Conservation (phyloP, 2,329 filamentous ascomycete genomes). For the Fusarium equiseti region DNA sequence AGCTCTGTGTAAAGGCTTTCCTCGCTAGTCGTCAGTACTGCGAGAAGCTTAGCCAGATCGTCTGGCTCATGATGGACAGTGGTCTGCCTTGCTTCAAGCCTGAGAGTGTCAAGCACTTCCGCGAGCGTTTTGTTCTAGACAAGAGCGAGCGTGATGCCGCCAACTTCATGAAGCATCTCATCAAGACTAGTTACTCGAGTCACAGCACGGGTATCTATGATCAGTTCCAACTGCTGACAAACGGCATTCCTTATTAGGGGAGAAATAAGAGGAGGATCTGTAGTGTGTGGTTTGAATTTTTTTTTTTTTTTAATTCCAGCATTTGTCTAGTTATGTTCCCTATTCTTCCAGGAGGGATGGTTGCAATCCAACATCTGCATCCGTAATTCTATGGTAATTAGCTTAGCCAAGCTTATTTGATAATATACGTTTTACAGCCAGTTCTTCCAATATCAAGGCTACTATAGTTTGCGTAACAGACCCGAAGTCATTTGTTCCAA, state of each 20-base stretch:
- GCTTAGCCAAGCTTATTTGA: constrained; percentile 11
- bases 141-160: constrained; percentile 93
- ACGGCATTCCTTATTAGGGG: constrained; percentile 90
- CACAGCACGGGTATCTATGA: constrained; percentile 96
- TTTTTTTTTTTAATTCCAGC: neutral
- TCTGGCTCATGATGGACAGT: constrained; percentile 94
- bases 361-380: neutral
- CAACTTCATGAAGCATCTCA: constrained; percentile 90
- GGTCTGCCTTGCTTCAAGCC: constrained; percentile 98
- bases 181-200: constrained; percentile 90
- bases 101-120: constrained; percentile 92
- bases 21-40: constrained; percentile 87
- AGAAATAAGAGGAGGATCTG: constrained; percentile 8
- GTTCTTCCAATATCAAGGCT: neutral
- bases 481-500: neutral
- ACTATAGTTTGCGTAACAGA: neutral
- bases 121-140: constrained; percentile 91
- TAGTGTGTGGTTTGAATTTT: neutral
- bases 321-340: constrained; percentile 7
- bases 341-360: constrained; percentile 2
- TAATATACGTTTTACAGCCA: constrained; percentile 33
- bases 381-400: constrained; percentile 19
- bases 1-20: constrained; percentile 95
- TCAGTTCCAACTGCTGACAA: constrained; percentile 96
- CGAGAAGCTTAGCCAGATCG: constrained; percentile 89